Conservation (phyloP, 108 stramenopile species). For the Parietichytrium sp. region DNA sequence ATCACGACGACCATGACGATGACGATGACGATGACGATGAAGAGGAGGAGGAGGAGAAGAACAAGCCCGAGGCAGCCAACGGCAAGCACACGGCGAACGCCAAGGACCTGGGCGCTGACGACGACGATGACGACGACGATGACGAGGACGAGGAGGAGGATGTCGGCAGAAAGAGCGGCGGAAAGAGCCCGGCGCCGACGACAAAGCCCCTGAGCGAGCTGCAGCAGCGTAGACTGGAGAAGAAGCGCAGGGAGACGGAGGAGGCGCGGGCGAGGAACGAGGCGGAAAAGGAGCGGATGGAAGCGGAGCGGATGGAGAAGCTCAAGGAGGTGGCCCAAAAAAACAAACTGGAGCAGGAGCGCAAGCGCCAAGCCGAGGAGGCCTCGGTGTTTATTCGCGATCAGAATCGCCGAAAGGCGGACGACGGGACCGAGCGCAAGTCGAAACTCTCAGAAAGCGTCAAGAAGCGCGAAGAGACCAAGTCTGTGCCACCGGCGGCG, state of each 20-base stretch:
- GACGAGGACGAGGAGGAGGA: not conserved
- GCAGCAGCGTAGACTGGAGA: no score
- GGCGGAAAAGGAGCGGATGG: not conserved
- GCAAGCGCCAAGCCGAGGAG: no score
- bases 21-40: conserved; percentile 7
- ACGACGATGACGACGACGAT: not conserved
- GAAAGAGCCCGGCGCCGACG: not conserved
- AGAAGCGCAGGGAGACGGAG: not conserved
- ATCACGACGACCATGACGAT: not conserved
- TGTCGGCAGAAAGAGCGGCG: not conserved
- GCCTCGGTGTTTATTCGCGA: no score
- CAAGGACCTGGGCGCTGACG: not conserved
- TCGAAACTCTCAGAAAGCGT: not conserved
- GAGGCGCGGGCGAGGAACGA: not conserved
- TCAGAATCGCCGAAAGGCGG: no score
- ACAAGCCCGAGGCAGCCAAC: conserved; percentile 2
- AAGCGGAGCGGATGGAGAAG: not conserved
- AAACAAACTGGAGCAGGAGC: not conserved
- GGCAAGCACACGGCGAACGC: not conserved
- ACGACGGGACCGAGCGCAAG: not conserved
- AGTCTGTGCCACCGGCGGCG: no score
- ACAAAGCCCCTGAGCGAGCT: no score
- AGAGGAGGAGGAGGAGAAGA: not conserved
- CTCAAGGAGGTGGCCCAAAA: not conserved
- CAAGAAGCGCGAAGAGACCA: no score